Evolutionary conservation across 257 asterid species (phyloP), one percentile per base, ranked within the genome.

Genomic region (Petrea volubilis): DNA sequence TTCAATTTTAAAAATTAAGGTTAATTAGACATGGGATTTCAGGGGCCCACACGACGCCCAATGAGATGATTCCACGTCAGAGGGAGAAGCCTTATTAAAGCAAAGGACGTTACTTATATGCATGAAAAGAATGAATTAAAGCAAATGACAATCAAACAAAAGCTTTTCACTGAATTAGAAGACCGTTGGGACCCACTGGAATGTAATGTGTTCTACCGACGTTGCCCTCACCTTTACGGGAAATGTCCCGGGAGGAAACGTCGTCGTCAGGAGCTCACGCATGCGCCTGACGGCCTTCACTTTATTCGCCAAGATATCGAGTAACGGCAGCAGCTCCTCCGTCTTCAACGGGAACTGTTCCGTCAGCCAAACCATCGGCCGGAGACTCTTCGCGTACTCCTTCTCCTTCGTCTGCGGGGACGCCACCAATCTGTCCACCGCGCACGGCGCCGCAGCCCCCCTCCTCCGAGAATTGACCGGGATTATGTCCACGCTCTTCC

Each of bases 221-320:
- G 73, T 66, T 80, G 80, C 65, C 88, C 85, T 87, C 67, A 93
- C 99, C 99, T 95, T 95, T 9, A 95, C 95, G 29, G 99, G 99
- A 71, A 95, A 95, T 6, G 98, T 86, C 65, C 91, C 95, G 0
- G 85, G 52, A 8, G 97, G 98, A 68, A 95, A 95, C 88, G 92
- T 92, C 74, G 98, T 87, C 86, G 97, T 95, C 62, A 95, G 85
- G 51, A 95, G 85, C 84, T 95, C 99, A 70, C 99, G 84, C 97
- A 95, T 78, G 67, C 98, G 97, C 71, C 93, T 78, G 12, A 95
- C 87, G 34, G 98, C 97, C 79, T 95, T 95, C 6, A 95, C 95
- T 78, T 95, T 95, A 74, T 81, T 84, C 9, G 87, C 97, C 75
- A 95, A 53, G 24, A 95, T 88, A 77, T 95, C 99, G 0, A 95